Base-by-base conservation (phyloP, 768 basidiomycete genomes). In the Mycena vitilis region DNA sequence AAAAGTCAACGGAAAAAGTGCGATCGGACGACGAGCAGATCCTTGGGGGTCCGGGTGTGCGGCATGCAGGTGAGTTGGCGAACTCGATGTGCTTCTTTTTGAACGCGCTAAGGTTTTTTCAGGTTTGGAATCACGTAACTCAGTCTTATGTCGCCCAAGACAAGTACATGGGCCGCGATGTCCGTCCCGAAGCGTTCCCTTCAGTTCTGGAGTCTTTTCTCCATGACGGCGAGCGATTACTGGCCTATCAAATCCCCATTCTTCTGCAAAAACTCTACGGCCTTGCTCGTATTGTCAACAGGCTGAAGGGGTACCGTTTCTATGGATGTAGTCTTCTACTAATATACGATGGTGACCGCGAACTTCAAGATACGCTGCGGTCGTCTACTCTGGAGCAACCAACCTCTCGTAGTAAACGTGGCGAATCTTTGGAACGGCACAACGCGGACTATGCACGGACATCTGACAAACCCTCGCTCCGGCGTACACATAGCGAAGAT, bases 1-100 rank as follows among this genome's bases (percentile, higher is more conserved):
- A 96, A 93, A 83, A 98, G 96, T 76, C 98, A 99, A 82, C 89
- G 96, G 62, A 98, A 98, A 81, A 99, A 99, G 81, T 99, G 98
- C 77, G 96, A 98, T 76, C 86, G 92, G 62, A 98, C 98, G 59
- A 99, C 98, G 23, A 98, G 96, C 78, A 85, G 94, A 72, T 87
- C 90, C 16, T 81, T 98, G 52, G 98, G 98, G 5, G 94, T 97
- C 22, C 87, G 98, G 71, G 90, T 99, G 62, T 99, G 98, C 78
- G 98, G 98, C 6, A 98, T 99, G 96, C 98, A 99, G 91, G 97
- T 96, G 74, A 82, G 92, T 66, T 60, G 44, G 37, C 42, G 13
- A 44, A 34, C 60, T 49, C 13, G 20, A 37, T 47, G 30, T 55
- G 40, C 61, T 64, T 55, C 57, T 70, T 36, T 56, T 62, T 65